These are phyloP conservation scores for Comarum palustre DNA, from an alignment of 306 rosid species.

Conservation along the genomic window DNA sequence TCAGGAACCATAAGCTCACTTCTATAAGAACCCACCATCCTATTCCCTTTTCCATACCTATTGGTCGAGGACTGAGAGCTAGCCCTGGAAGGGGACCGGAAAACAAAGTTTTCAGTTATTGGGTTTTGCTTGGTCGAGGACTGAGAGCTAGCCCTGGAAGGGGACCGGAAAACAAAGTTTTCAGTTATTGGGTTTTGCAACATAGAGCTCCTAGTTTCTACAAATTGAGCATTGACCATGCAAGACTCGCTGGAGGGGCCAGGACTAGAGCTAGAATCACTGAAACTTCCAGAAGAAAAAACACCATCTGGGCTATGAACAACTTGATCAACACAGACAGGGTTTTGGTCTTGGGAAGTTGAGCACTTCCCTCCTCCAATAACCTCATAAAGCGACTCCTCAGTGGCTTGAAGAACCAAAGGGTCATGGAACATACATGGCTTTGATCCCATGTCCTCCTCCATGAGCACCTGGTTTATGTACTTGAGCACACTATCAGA, in stretches of 20 bases:
- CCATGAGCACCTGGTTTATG: constrained; percentile 59
- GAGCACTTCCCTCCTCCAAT: constrained; percentile 31
- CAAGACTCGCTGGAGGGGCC: constrained; percentile 27
- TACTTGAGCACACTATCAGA: constrained; percentile 38
- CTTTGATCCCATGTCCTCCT: constrained; percentile 52
- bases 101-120: constrained; percentile 42
- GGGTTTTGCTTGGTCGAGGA: constrained; percentile 30
- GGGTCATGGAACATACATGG: constrained; percentile 53
- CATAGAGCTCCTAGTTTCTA: constrained; percentile 27
- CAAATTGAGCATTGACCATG: constrained; percentile 21
- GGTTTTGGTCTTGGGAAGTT: constrained; percentile 32
- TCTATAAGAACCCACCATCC: constrained; percentile 28
- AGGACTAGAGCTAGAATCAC: constrained; percentile 26
- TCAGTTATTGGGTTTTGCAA: constrained; percentile 31
- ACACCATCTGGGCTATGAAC: constrained; percentile 41
- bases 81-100: constrained; percentile 37
- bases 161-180: constrained; percentile 49
- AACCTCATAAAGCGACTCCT: constrained; percentile 49
- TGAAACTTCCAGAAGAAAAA: constrained; percentile 16
- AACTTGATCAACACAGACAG: background rate
- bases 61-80: constrained; percentile 24
- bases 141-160: constrained; percentile 21
- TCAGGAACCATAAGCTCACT: constrained; percentile 27
- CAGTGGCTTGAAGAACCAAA: constrained; percentile 48
- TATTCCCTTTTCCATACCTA: constrained; percentile 8